Conservation (phyloP, 345 rosid genomes). For the Turritis glabra region DNA sequence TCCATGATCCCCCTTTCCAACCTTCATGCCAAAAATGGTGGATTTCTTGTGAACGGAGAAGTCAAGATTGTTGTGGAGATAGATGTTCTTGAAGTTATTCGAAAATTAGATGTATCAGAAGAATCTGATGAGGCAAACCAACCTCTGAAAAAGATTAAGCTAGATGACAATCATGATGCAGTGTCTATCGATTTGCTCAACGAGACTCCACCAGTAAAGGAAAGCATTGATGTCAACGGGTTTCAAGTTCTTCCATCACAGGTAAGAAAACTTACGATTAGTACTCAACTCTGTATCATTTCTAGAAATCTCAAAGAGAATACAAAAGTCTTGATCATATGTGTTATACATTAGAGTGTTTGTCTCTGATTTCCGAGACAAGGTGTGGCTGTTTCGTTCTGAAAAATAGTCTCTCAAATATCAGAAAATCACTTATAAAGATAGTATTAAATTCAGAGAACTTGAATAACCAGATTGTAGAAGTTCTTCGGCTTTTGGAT, state of each 20-base stretch:
- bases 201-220: neutral
- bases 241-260: conserved; percentile 7
- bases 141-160: neutral
- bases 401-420: too few species aligned
- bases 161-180: neutral
- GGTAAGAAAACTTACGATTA: neutral
- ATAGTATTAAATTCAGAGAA: neutral
- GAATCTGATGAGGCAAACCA: neutral
- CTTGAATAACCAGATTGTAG: neutral
- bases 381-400: too few species aligned
- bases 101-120: conserved; percentile 2
- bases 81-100: conserved; percentile 13
- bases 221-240: neutral
- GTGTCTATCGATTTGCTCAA: neutral
- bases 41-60: conserved; percentile 52
- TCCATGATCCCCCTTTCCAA: neutral
- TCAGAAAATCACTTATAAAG: too few species aligned
- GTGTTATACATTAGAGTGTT: too few species aligned
- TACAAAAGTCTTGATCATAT: too few species aligned
- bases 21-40: conserved; percentile 2
- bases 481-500: neutral
- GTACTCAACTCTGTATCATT: neutral
- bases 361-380: too few species aligned
- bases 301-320: too few species aligned
- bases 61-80: conserved; percentile 71